These are phyloP conservation scores for Aspergillus heteromorphus DNA, from an alignment of 495 filamentous ascomycete species.

Conservation along the genomic window DNA sequence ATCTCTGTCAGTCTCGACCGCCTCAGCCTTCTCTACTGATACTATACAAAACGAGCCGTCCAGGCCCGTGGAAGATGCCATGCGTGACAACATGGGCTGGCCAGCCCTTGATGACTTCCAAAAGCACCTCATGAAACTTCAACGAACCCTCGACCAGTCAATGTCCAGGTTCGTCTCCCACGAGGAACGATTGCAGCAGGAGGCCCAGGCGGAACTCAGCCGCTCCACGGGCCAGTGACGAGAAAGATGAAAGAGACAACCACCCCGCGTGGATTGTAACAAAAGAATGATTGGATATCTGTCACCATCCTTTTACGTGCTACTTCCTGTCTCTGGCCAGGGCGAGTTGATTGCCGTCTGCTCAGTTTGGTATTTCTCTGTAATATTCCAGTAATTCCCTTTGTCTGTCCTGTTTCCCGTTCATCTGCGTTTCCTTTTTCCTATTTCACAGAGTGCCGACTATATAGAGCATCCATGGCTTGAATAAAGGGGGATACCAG, in stretches of 20 bases:
- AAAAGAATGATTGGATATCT: conserved; percentile 2
- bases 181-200: conserved; percentile 3
- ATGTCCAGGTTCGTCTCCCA: conserved; percentile 8
- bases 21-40: conserved; percentile 7
- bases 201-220: neutral
- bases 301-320: conserved; percentile 3
- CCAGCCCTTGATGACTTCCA: conserved; percentile 12
- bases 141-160: conserved; percentile 7
- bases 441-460: conserved; percentile 11
- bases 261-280: neutral
- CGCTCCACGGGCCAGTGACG: neutral
- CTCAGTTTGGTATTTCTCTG: conserved; percentile 11
- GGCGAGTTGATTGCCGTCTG: conserved; percentile 2
- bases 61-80: neutral
- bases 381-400: conserved; percentile 14
- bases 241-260: neutral
- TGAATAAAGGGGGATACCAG: conserved; percentile 11
- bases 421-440: conserved; percentile 3
- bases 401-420: conserved; percentile 1
- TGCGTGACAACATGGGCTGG: conserved; percentile 8
- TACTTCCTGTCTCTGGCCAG: conserved; percentile 5
- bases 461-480: conserved; percentile 23
- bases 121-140: conserved; percentile 10
- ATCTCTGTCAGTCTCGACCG: conserved; percentile 10
- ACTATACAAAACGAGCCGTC: conserved; percentile 2